Evolutionary conservation across 139 green algal genomes (phyloP).

Genomic region (Coelastrella sp.): DNA sequence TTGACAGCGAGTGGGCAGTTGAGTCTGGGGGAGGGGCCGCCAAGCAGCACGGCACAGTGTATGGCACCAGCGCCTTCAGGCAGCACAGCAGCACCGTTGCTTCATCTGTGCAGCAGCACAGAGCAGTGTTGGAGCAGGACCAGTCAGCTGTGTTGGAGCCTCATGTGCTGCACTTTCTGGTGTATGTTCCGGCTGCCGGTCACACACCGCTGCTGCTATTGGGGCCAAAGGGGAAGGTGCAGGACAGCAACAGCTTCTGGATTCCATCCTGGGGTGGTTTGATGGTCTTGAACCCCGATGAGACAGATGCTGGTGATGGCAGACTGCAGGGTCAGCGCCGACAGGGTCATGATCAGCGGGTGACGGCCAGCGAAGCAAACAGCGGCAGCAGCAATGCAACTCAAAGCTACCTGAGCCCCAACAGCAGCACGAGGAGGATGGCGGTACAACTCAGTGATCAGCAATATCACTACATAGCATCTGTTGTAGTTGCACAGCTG

Average conservation of each 20-base stretch:
- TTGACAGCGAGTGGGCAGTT: slow-evolving; percentile 57
- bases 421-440: not conserved
- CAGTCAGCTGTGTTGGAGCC: slow-evolving; percentile 24
- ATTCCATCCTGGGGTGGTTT: slow-evolving; percentile 70
- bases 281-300: slow-evolving; percentile 51
- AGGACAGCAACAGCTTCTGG: slow-evolving; percentile 58
- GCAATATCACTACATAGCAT: slow-evolving; percentile 41
- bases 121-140: not conserved
- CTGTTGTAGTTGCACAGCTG: slow-evolving; percentile 52
- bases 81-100: not conserved
- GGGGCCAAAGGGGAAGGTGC: slow-evolving; percentile 18
- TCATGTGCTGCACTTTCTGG: slow-evolving; percentile 66
- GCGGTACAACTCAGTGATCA: not conserved
- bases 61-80: not conserved
- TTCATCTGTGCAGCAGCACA: not conserved
- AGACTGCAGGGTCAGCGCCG: slow-evolving; percentile 21
- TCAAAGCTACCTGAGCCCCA: not conserved
- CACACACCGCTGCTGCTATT: slow-evolving; percentile 60
- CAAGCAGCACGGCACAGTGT: slow-evolving; percentile 1
- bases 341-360: not conserved
- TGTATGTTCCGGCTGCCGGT: slow-evolving; percentile 58
- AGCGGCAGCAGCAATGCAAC: not conserved
- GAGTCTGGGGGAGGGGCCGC: not conserved
- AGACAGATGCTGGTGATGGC: not conserved
- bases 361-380: not conserved